Conservation (phyloP, 345 rosid genomes). For the Clausena lansium region DNA sequence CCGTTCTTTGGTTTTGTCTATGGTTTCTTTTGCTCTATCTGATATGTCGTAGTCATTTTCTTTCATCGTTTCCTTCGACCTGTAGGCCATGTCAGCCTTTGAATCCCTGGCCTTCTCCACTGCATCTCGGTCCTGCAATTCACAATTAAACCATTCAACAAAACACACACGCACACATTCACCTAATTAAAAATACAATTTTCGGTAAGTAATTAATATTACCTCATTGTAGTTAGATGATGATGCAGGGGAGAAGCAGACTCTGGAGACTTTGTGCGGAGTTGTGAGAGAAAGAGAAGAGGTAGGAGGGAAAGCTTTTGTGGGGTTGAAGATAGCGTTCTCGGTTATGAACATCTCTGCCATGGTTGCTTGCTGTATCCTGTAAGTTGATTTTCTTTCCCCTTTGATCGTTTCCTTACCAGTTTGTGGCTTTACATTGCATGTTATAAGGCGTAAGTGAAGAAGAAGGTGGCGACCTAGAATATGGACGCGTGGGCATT, state of each 20-base stretch:
- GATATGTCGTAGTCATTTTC: neutral
- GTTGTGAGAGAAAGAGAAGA: constrained; percentile 7
- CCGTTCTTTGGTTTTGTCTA: constrained; percentile 14
- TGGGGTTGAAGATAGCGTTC: constrained; percentile 5
- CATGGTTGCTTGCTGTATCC: neutral
- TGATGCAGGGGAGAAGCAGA: constrained; percentile 16
- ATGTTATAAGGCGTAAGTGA: neutral
- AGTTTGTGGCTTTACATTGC: neutral
- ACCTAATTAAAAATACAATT: too few species aligned
- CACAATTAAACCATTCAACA: neutral
- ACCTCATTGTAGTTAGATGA: neutral
- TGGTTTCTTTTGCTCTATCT: neutral
- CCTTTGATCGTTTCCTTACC: neutral
- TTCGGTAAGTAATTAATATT: neutral
- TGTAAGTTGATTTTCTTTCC: too few species aligned
- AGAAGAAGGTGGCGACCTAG: constrained; percentile 19
- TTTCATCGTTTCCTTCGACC: neutral
- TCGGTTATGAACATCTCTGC: constrained; percentile 9
- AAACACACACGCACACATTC: too few species aligned
- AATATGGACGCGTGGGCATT: constrained; percentile 6
- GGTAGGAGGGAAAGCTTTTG: constrained; percentile 12
- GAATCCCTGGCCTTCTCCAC: constrained; percentile 13
- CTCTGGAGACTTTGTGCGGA: constrained; percentile 9
- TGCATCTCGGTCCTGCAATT: constrained; percentile 7
- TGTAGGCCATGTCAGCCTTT: constrained; percentile 13